Percentiles rank a stretch among this genome's conserved stretches.
phyloP scores from a whole-genome alignment of 164 flowering plant species.

The Vitis labrusca region DNA sequence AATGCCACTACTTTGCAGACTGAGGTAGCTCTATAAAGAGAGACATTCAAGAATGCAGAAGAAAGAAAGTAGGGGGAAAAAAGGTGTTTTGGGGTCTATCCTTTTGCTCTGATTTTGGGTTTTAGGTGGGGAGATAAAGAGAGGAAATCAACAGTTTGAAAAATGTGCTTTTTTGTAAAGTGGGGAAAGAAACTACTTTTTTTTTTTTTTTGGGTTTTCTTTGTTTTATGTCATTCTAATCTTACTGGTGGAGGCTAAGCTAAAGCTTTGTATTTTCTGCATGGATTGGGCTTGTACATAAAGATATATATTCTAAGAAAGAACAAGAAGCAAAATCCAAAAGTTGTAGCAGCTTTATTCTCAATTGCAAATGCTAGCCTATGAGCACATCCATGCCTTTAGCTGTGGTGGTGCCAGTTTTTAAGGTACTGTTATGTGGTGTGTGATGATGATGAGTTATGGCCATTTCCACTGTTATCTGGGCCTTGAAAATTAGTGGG shows the following conservation, averaged over 20 bases:
- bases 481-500: not conserved
- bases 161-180: not conserved
- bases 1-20: conserved; percentile 27
- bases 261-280: conserved; percentile 1
- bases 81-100: conserved; percentile 9
- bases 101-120: not conserved
- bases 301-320: conserved; percentile 2
- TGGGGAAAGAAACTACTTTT: not conserved
- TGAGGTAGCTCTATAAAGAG: conserved; percentile 30
- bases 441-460: not conserved
- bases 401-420: conserved; percentile 4
- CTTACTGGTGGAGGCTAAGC: not conserved
- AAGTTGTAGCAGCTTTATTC: conserved; percentile 22
- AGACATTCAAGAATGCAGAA: not conserved
- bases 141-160: not conserved
- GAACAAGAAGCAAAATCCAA: conserved; percentile 23
- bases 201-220: not conserved
- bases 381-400: conserved; percentile 8
- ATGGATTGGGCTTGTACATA: not conserved
- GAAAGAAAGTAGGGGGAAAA: conserved; percentile 3
- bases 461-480: not conserved
- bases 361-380: not conserved
- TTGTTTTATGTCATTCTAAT: not conserved
- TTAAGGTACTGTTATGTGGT: conserved; percentile 7
- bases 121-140: conserved; percentile 6